Evolutionary conservation across 306 rosid species (phyloP).

Genomic region (Prinsepia uniflora): DNA sequence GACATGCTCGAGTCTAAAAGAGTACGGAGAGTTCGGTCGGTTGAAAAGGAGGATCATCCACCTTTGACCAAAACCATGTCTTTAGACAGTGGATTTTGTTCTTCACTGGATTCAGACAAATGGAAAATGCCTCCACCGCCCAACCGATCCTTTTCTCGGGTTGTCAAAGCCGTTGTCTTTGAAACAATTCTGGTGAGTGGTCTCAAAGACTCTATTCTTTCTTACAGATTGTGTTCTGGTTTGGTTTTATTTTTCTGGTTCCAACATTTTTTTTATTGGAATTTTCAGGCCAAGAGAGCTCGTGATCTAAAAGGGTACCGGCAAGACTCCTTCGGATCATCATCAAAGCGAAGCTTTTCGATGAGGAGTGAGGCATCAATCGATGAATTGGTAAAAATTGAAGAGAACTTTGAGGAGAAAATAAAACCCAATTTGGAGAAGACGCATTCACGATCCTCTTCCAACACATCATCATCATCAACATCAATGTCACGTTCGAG

Average conservation of each 20-base stretch:
- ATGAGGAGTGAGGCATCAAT: slow-evolving; percentile 15
- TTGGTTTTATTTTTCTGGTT: neutral
- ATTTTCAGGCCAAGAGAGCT: slow-evolving; percentile 39
- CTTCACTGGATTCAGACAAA: slow-evolving; percentile 1
- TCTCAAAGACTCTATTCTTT: slow-evolving; percentile 1
- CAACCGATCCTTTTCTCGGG: slow-evolving; percentile 38
- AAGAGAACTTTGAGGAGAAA: slow-evolving; percentile 12
- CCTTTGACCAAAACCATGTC: slow-evolving; percentile 20
- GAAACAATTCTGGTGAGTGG: slow-evolving; percentile 47
- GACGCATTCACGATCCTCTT: slow-evolving; percentile 19
- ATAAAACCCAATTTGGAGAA: slow-evolving; percentile 2
- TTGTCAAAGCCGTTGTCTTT: slow-evolving; percentile 44
- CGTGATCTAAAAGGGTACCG: slow-evolving; percentile 20
- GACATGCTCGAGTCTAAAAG: slow-evolving; percentile 31
- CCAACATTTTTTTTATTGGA: neutral
- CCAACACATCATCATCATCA: slow-evolving; percentile 18
- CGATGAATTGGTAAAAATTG: slow-evolving; percentile 8
- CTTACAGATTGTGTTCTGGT: neutral
- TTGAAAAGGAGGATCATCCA: slow-evolving; percentile 13
- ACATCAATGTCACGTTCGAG: slow-evolving; percentile 20
- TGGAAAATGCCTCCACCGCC: slow-evolving; percentile 28
- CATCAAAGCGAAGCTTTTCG: slow-evolving; percentile 26
- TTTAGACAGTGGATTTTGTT: slow-evolving; percentile 19
- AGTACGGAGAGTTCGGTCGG: neutral
- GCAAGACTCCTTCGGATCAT: slow-evolving; percentile 33